A percentile compares a stretch with the other conserved stretches of the same genome.
Conservation (phyloP, 495 filamentous ascomycete genomes). For the Trichoderma erinaceum region DNA sequence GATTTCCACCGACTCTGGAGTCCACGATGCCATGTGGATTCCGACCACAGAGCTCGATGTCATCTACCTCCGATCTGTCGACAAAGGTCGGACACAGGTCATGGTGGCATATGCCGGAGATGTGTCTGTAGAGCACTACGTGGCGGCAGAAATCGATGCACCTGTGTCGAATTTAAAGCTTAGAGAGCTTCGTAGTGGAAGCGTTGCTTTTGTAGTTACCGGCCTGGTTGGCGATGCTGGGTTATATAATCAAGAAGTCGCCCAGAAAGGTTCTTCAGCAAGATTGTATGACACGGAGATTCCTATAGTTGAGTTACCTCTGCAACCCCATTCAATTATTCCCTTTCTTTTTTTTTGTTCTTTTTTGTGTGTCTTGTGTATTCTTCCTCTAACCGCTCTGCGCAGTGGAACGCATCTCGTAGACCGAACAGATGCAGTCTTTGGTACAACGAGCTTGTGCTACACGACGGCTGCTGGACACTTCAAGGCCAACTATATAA, state of each 20-base stretch:
- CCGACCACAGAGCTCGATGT: conserved; percentile 20
- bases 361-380: too few relatives aligned
- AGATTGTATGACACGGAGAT: conserved; percentile 19
- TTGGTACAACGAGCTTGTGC: conserved; percentile 26
- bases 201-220: conserved; percentile 22
- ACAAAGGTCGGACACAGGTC: conserved; percentile 23
- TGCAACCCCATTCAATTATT: not conserved
- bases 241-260: conserved; percentile 18
- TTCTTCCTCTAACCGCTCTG: not conserved
- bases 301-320: not conserved
- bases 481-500: conserved; percentile 21
- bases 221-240: conserved; percentile 19
- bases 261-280: conserved; percentile 15
- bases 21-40: conserved; percentile 24
- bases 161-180: conserved; percentile 21
- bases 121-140: conserved; percentile 11
- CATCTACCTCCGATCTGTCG: conserved; percentile 21
- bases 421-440: conserved; percentile 21
- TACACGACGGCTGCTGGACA: conserved; percentile 18
- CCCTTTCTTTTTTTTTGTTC: conserved; percentile 12
- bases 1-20: conserved; percentile 21
- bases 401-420: conserved; percentile 21
- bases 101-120: conserved; percentile 19
- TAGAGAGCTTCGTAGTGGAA: conserved; percentile 21
- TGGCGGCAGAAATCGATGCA: conserved; percentile 20